Conservation (phyloP, 306 rosid genomes). For the Rosa multiflora region DNA sequence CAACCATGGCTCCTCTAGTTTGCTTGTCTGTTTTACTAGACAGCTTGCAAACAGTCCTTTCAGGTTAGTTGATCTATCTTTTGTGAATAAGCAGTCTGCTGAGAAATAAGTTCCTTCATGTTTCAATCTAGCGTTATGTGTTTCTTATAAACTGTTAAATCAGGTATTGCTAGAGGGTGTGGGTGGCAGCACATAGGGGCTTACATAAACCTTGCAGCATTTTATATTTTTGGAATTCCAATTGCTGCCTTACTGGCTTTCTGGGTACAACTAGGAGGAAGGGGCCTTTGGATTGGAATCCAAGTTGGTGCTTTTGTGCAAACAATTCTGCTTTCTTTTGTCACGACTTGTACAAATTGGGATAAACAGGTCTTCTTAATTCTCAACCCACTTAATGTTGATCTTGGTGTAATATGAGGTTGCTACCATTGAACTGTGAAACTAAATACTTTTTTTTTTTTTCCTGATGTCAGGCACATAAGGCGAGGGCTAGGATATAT, state of each 20-base stretch:
- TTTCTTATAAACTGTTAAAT: background rate
- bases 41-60: slow-evolving; percentile 53
- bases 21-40: slow-evolving; percentile 53
- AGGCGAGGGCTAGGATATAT: slow-evolving; percentile 33
- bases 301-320: slow-evolving; percentile 61
- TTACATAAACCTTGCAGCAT: slow-evolving; percentile 66
- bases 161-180: slow-evolving; percentile 73
- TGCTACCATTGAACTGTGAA: background rate
- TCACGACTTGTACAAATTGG: slow-evolving; percentile 55
- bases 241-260: slow-evolving; percentile 50
- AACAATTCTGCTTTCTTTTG: slow-evolving; percentile 33
- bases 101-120: background rate
- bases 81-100: background rate
- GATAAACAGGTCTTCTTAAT: slow-evolving; percentile 40
- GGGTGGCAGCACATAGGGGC: slow-evolving; percentile 80
- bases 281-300: slow-evolving; percentile 73
- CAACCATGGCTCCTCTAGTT: slow-evolving; percentile 58
- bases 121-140: background rate
- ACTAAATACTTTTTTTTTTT: background rate
- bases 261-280: slow-evolving; percentile 45
- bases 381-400: background rate
- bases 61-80: slow-evolving; percentile 40
- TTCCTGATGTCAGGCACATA: slow-evolving; percentile 22
- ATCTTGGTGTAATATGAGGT: background rate
- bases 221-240: slow-evolving; percentile 73